Evolutionary conservation across 352 stramenopile species (phyloP).

Genomic region (Globisporangium paroecandrum): DNA sequence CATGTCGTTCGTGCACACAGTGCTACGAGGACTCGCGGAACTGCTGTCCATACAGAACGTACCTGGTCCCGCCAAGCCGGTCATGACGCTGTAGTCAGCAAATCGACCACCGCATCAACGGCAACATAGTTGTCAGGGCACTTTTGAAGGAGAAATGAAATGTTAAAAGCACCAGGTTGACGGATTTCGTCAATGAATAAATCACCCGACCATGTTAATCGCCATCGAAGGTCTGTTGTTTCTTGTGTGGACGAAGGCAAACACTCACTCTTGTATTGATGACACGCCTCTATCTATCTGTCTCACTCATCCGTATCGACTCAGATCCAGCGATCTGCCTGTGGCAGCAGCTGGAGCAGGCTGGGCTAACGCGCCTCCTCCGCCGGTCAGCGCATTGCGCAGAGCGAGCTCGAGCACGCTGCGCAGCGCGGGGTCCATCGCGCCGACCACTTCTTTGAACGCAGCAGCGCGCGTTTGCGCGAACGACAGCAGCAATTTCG

Average conservation of each 20-base stretch:
- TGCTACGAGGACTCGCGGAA: slow-evolving; percentile 46
- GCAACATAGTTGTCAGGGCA: background rate
- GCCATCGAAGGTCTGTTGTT: background rate
- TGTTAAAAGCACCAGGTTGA: background rate
- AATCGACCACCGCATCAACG: background rate
- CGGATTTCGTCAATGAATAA: background rate
- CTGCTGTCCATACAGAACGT: slow-evolving; percentile 41
- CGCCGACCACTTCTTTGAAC: slow-evolving; percentile 50
- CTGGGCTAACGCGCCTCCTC: background rate
- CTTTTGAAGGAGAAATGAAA: background rate
- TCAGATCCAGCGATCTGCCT: slow-evolving; percentile 40
- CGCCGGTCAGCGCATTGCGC: slow-evolving; percentile 36
- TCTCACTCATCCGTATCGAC: slow-evolving; percentile 36
- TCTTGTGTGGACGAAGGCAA: background rate
- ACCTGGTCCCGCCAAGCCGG: slow-evolving; percentile 26
- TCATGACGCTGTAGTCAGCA: slow-evolving; percentile 36
- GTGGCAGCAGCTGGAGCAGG: background rate
- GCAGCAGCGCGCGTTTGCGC: slow-evolving; percentile 43
- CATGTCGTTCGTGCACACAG: slow-evolving; percentile 45
- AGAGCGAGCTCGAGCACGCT: slow-evolving; percentile 40
- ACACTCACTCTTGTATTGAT: background rate
- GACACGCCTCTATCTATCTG: background rate
- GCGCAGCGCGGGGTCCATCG: slow-evolving; percentile 36
- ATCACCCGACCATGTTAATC: background rate
- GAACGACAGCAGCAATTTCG: slow-evolving; percentile 44